phyloP scores from a whole-genome alignment of 2,329 filamentous ascomycete genomes.

The Acarospora socialis region DNA sequence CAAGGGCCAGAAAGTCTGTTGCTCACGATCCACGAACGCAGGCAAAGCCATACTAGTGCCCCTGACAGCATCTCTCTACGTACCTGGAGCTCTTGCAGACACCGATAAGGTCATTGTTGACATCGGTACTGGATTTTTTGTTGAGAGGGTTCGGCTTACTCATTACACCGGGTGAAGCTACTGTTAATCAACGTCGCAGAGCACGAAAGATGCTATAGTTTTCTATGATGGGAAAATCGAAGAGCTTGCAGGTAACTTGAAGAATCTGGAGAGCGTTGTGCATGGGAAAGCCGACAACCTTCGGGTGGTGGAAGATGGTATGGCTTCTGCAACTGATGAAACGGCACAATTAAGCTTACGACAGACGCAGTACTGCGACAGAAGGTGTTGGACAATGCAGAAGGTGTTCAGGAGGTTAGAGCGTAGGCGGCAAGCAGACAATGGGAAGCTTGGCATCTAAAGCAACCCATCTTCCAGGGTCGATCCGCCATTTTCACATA shows the following conservation, averaged over 20 bases:
- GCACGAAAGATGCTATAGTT: conserved; percentile 43
- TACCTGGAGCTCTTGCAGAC: conserved; percentile 64
- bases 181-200: conserved; percentile 21
- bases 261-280: conserved; percentile 54
- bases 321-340: conserved; percentile 16
- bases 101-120: conserved; percentile 74
- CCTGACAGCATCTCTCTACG: conserved; percentile 86
- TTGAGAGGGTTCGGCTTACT: conserved; percentile 58
- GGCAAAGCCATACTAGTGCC: conserved; percentile 68
- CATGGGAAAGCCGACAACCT: conserved; percentile 70
- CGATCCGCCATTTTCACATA: too few relatives aligned
- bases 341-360: neutral
- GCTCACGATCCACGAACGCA: conserved; percentile 19
- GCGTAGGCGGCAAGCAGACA: too few relatives aligned
- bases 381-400: conserved; percentile 37
- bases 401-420: too few relatives aligned
- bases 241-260: conserved; percentile 48
- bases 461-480: too few relatives aligned
- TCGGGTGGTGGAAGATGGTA: conserved; percentile 77
- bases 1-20: conserved; percentile 17
- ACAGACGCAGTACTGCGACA: conserved; percentile 32
- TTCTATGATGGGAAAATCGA: conserved; percentile 58
- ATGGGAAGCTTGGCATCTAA: too few relatives aligned
- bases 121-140: conserved; percentile 83
- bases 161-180: neutral